These are phyloP conservation scores for Flaveria trinervia DNA, from an alignment of 129 eudicot species.

Conservation along the genomic window DNA sequence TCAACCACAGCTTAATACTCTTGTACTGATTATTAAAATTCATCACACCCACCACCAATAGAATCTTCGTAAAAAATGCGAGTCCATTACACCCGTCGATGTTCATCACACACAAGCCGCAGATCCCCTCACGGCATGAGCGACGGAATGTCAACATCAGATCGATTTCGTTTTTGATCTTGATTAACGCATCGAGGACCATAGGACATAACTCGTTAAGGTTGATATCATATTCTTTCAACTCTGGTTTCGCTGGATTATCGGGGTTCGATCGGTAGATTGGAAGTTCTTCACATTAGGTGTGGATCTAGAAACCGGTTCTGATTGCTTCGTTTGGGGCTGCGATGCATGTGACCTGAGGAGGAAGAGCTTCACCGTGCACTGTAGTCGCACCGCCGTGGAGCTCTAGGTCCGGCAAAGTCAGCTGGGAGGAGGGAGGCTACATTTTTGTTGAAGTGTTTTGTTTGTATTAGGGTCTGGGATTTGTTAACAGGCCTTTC, in stretches of 20 bases:
- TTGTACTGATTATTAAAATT: conserved; percentile 93
- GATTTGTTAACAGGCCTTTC: no score
- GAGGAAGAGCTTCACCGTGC: conserved; percentile 42
- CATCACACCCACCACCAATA: conserved; percentile 89
- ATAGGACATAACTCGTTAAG: conserved; percentile 87
- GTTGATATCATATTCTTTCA: conserved; percentile 63
- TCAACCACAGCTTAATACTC: conserved; percentile 96
- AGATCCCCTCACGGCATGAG: conserved; percentile 94
- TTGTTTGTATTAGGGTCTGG: no score
- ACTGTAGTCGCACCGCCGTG: no score
- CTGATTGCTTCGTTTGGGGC: conserved; percentile 37
- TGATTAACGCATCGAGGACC: conserved; percentile 84
- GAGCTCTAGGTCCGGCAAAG: no score
- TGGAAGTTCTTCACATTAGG: conserved; percentile 60
- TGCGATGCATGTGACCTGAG: conserved; percentile 53
- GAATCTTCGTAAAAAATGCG: conserved; percentile 80
- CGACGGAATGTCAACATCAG: conserved; percentile 82
- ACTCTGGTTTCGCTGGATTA: conserved; percentile 61
- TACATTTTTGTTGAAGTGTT: no score
- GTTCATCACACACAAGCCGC: conserved; percentile 95
- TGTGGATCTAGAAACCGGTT: conserved; percentile 31
- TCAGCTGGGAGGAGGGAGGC: no score
- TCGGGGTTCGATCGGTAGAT: conserved; percentile 91
- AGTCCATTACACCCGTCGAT: conserved; percentile 84
- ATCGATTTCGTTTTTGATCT: conserved; percentile 84